Conservation (phyloP, 306 rosid genomes). For the Cicer cuneatum region DNA sequence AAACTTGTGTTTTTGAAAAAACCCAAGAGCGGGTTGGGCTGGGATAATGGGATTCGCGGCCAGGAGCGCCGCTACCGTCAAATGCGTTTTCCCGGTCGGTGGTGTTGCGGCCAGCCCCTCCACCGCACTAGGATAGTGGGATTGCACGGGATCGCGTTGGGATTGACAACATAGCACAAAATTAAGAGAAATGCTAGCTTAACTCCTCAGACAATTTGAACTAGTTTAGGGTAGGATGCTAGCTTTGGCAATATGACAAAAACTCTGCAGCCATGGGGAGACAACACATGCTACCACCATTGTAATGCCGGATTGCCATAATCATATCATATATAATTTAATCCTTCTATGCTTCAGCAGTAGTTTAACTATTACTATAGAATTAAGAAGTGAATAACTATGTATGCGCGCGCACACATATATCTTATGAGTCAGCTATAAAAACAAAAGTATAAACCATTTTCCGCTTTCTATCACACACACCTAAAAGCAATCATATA, state of each 20-base stretch:
- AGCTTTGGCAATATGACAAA: slow-evolving; percentile 20
- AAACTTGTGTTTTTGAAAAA: no score
- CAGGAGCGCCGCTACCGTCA: no score
- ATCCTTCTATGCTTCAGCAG: not conserved
- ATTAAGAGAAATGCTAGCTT: slow-evolving; percentile 13
- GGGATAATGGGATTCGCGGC: no score
- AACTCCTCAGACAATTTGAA: slow-evolving; percentile 15
- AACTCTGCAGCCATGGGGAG: slow-evolving; percentile 27
- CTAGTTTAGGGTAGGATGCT: not conserved
- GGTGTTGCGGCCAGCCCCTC: no score
- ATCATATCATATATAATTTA: not conserved
- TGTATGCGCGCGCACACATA: not conserved
- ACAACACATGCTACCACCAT: slow-evolving; percentile 20
- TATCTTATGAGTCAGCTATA: not conserved
- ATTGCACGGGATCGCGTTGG: no score
- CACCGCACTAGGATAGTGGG: no score
- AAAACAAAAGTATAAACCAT: slow-evolving; percentile 35
- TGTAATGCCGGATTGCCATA: not conserved
- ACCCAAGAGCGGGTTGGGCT: no score
- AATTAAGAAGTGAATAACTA: not conserved
- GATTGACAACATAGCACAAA: not conserved
- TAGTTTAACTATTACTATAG: slow-evolving; percentile 1
- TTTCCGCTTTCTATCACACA: not conserved
- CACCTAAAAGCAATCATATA: slow-evolving; percentile 13
- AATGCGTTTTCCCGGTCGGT: no score